A percentile compares a stretch with the other conserved stretches of the same genome.
These are phyloP conservation scores for Colletotrichum chlorophyti DNA, from an alignment of 2,329 filamentous ascomycete genomes.

Conservation along the genomic window DNA sequence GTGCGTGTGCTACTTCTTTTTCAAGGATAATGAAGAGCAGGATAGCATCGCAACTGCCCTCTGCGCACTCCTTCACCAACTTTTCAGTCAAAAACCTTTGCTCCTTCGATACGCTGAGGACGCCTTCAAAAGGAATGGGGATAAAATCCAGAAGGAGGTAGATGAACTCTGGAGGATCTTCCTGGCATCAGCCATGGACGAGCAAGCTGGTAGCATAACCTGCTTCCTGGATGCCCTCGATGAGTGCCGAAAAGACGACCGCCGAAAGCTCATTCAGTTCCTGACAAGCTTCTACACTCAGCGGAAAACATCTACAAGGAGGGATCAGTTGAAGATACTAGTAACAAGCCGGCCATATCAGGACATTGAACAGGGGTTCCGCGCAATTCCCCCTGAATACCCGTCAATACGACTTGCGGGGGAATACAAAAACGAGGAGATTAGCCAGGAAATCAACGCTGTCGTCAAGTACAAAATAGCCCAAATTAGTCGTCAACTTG, in stretches of 20 bases:
- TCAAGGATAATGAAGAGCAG: conserved; percentile 44
- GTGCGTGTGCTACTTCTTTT: conserved; percentile 45
- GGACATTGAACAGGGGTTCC: conserved; percentile 13
- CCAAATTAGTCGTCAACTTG: too few species aligned
- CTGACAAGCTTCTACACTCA: conserved; percentile 10
- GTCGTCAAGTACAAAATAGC: too few species aligned
- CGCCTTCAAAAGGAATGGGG: conserved; percentile 31
- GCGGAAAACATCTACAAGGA: neutral
- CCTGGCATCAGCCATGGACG: conserved; percentile 1
- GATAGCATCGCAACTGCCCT: conserved; percentile 37
- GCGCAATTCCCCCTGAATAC: neutral
- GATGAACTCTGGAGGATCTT: conserved; percentile 22
- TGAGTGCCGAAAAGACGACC: conserved; percentile 13
- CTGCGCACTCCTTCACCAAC: conserved; percentile 44
- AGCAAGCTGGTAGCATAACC: neutral
- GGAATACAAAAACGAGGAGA: conserved; percentile 19
- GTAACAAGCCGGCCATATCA: conserved; percentile 23
- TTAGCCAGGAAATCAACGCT: conserved; percentile 24
- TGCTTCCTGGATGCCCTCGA: conserved; percentile 25
- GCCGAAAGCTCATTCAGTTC: neutral
- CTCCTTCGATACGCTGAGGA: conserved; percentile 33
- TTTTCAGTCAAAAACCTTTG: conserved; percentile 36
- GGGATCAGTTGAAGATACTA: conserved; percentile 19
- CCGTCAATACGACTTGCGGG: conserved; percentile 19
- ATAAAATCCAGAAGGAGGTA: conserved; percentile 25